phyloP scores from a whole-genome alignment of 305 asterid species.

The Solanum hybrid region DNA sequence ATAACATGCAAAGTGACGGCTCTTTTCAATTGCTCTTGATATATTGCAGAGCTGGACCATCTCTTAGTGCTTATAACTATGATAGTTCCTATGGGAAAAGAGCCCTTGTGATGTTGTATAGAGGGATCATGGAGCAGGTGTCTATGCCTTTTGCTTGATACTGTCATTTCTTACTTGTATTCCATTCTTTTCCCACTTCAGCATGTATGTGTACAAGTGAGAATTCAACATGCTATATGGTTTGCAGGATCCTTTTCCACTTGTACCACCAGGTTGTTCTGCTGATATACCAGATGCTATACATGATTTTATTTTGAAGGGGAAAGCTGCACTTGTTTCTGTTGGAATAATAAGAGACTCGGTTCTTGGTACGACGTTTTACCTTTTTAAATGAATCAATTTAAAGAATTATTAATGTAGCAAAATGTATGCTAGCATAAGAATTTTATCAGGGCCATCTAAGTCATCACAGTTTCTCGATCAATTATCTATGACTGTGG shows the following conservation, averaged over 20 bases:
- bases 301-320: constrained; percentile 61
- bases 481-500: neutral
- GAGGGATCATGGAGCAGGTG: constrained; percentile 86
- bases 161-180: constrained; percentile 13
- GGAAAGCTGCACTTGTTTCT: constrained; percentile 80
- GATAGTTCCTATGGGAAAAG: constrained; percentile 86
- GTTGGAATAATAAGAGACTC: constrained; percentile 88
- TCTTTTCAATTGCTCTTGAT: constrained; percentile 2
- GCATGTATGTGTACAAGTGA: neutral
- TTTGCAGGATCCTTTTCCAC: constrained; percentile 57
- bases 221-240: constrained; percentile 2
- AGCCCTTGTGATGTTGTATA: constrained; percentile 69
- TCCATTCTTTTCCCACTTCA: neutral
- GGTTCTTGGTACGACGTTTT: constrained; percentile 45
- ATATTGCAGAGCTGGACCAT: constrained; percentile 89
- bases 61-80: constrained; percentile 89
- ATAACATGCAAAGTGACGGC: neutral
- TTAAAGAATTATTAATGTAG: neutral
- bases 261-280: constrained; percentile 86
- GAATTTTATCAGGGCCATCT: neutral
- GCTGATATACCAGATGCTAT: constrained; percentile 59
- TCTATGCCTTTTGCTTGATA: constrained; percentile 8
- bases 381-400: constrained; percentile 1
- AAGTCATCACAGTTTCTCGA: neutral
- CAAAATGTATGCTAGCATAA: neutral